Base-by-base conservation (phyloP, 768 basidiomycete species). In the Coprinellus aureogranulatus region DNA sequence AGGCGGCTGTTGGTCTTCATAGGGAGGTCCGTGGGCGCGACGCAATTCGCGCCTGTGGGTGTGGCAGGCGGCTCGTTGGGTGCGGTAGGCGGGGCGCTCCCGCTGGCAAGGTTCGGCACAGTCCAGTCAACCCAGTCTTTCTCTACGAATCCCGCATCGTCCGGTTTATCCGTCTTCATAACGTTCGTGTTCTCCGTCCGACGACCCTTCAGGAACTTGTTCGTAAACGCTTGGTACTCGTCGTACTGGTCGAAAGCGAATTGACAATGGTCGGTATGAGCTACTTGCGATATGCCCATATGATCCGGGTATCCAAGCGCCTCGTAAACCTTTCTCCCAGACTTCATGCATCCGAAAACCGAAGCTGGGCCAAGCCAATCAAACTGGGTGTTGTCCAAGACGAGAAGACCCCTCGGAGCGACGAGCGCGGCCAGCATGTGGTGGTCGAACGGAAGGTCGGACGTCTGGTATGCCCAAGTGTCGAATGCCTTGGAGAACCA, bases 341-440 rank as follows among this genome's bases (percentile, higher is more conserved):
- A 77, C 55, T 71, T 79, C 73, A 79, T 75, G 62, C 79, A 81
- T 10, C 83, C 83, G 64, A 72, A 84, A 3, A 74, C 72, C 46
- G 75, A 76, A 55, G 76, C 64, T n/a, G 81, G 78, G 26, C 83
- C 81, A 28, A 84, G 73, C 83, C 83, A 85, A 53, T 77, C 79
- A 51, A 75, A 75, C 45, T 77, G 75, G 14, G 80, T 79, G 67
- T 86, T 84, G 65, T 84, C 83, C 62, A 80, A 80, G 55, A 79
- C 68, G 53, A 83, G 70, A 39, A 86, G 61, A 3, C 72, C 76
- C 39, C 84, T 80, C 12, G 84, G 84, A 11, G 83, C 83, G 57
- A 86, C 74, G 53, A 86, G 65, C 0, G 73, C 83, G 6, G 79
- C 74, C 59, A 86, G 81, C 64, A 78, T 57, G 66, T 86, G 83